A percentile compares a stretch with the other conserved stretches of the same genome.
Evolutionary conservation across 306 rosid species (phyloP).

Genomic region (Potentilla sterilis): DNA sequence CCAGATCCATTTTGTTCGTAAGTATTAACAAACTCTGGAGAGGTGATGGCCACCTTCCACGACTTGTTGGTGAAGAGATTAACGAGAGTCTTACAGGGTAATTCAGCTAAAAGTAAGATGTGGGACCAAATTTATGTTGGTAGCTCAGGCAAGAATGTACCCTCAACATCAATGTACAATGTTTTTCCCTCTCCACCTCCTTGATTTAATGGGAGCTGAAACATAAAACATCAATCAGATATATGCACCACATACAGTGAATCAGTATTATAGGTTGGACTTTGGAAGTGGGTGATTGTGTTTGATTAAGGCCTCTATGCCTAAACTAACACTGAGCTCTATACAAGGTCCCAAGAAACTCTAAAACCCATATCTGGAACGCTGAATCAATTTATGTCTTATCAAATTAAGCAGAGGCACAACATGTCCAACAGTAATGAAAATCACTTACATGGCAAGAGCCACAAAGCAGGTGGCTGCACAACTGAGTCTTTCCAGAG

Average conservation of each 20-base stretch:
- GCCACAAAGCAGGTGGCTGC: slow-evolving; percentile 92
- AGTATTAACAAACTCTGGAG: no score
- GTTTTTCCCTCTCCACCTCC: slow-evolving; percentile 98
- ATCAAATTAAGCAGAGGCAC: not conserved
- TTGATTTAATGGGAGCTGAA: slow-evolving; percentile 88
- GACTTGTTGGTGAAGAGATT: no score
- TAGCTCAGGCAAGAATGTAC: slow-evolving; percentile 43
- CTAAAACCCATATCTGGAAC: not conserved
- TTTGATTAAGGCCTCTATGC: not conserved
- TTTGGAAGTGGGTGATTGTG: not conserved
- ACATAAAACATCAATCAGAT: slow-evolving; percentile 17
- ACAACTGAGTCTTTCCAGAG: slow-evolving; percentile 93
- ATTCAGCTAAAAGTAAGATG: no score
- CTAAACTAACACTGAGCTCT: not conserved
- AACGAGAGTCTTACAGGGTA: no score
- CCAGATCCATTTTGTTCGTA: no score
- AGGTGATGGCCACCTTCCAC: no score
- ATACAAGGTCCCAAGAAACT: not conserved
- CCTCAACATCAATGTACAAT: slow-evolving; percentile 98
- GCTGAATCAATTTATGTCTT: not conserved
- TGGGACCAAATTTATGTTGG: no score
- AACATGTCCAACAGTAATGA: not conserved
- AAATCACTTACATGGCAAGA: slow-evolving; percentile 82
- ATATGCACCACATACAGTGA: slow-evolving; percentile 5
- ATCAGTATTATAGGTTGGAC: slow-evolving; percentile 7